Evolutionary conservation across 768 basidiomycete genomes (phyloP), one percentile per base, ranked within the genome.

Genomic region (Udeniomyces megalosporus): DNA sequence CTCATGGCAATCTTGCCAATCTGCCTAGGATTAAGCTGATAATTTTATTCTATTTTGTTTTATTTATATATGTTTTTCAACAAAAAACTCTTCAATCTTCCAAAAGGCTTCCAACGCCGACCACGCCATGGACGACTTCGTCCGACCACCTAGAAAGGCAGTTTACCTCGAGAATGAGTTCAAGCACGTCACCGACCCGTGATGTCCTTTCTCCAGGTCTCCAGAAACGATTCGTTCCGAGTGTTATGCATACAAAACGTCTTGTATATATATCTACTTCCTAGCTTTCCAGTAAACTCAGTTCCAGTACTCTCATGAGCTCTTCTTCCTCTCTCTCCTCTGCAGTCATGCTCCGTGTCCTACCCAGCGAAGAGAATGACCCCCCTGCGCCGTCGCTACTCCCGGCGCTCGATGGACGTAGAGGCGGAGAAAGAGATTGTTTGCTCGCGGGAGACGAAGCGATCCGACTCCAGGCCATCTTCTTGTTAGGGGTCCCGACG

Each of bases 261-360:
- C n/a, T n/a, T n/a, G n/a, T n/a, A n/a, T n/a, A n/a, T n/a, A n/a
- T n/a, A n/a, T n/a, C n/a, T n/a, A n/a, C n/a, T n/a, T n/a, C 20
- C 22, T 35, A 57, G 17, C 22, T 26, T 22, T 57, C 55, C 55
- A 44, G 11, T 7, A 63, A 34, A 31, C 48, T 52, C 62, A 63
- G 44, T 56, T 63, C 62, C 7, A 63, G 49, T 31, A 63, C 62
- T 29, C 56, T 49, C 38, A 55, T 32, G 10, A 63, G n/a, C 57
- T 63, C 56, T 45, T 63, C 62, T 29, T 63, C 62, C 29, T 63
- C 62, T 47, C 49, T 35, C 48, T 58, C 49, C 32, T 58, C 62
- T 10, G 48, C 17, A 34, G 42, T 58, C 49, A n/a, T n/a, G n/a
- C n/a, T n/a, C n/a, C 56, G 24, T 52, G 20, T 24, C 45, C 46